Conservation (phyloP, 2,329 filamentous ascomycete species). For the Monosporascus cannonballus region DNA sequence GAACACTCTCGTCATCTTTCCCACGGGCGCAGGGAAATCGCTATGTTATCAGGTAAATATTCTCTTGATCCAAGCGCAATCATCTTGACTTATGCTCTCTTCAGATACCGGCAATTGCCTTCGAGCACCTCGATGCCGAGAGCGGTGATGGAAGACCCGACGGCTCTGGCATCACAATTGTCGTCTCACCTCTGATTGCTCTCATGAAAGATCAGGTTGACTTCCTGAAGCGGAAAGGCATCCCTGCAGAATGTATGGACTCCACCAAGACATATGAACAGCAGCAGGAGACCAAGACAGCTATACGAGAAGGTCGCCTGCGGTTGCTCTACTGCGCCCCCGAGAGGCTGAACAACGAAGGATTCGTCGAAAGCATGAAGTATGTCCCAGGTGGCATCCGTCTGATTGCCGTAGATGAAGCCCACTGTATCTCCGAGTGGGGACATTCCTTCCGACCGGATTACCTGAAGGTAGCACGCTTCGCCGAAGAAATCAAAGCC, state of each 20-base stretch:
- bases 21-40: conserved; percentile 44
- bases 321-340: conserved; percentile 54
- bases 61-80: background rate
- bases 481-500: conserved; percentile 47
- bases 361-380: conserved; percentile 50
- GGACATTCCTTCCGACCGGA: conserved; percentile 25
- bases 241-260: conserved; percentile 49
- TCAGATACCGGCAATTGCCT: conserved; percentile 41
- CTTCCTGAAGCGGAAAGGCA: conserved; percentile 40
- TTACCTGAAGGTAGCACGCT: conserved; percentile 40
- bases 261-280: conserved; percentile 48
- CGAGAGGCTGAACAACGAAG: conserved; percentile 55
- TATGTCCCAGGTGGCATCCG: conserved; percentile 48
- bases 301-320: conserved; percentile 38
- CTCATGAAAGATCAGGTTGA: conserved; percentile 59
- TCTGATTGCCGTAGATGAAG: conserved; percentile 51
- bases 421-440: conserved; percentile 51
- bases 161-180: conserved; percentile 45
- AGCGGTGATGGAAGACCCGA: conserved; percentile 18
- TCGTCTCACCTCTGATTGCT: conserved; percentile 50
- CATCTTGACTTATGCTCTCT: too few species aligned
- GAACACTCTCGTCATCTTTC: conserved; percentile 39
- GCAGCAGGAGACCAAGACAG: conserved; percentile 30
- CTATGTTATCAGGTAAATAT: conserved; percentile 40
- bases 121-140: conserved; percentile 34